A percentile compares a stretch with the other conserved stretches of the same genome.
phyloP scores from a whole-genome alignment of 169 alveolate genomes.

The Plasmodium fragile region DNA sequence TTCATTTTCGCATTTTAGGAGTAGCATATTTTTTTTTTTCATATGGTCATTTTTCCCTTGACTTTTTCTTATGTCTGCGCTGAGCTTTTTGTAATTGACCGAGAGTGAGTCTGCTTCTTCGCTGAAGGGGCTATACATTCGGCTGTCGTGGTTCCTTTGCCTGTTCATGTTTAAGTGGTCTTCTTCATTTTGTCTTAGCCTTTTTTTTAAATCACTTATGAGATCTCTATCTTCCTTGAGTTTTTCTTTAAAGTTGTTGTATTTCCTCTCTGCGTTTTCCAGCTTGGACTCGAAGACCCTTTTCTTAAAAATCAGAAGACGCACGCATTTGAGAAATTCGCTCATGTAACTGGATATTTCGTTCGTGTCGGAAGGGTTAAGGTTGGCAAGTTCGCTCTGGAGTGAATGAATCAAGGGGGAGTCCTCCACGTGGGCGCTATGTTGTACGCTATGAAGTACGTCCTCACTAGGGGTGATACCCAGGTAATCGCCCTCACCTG shows the following conservation, averaged over 20 bases:
- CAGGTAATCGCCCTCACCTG: background rate
- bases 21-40: conserved; percentile 13
- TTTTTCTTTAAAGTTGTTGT: conserved; percentile 52
- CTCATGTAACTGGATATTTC: conserved; percentile 44
- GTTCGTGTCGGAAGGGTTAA: conserved; percentile 17
- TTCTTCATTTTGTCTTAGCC: conserved; percentile 62
- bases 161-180: background rate
- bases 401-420: background rate
- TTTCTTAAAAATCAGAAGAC: conserved; percentile 38
- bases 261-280: conserved; percentile 55
- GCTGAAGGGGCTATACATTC: background rate
- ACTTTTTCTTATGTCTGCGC: conserved; percentile 11
- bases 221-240: conserved; percentile 60
- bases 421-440: background rate
- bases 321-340: conserved; percentile 53
- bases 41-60: conserved; percentile 1
- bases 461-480: background rate
- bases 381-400: background rate
- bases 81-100: conserved; percentile 33
- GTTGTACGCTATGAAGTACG: background rate
- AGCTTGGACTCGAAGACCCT: conserved; percentile 50
- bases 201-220: conserved; percentile 56
- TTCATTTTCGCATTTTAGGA: conserved; percentile 60
- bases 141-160: background rate
- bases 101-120: background rate